A percentile compares a stretch with the other conserved stretches of the same genome.
These are phyloP conservation scores for Alisma plantagoaquatica DNA, from an alignment of 106 monocot species.

Conservation along the genomic window DNA sequence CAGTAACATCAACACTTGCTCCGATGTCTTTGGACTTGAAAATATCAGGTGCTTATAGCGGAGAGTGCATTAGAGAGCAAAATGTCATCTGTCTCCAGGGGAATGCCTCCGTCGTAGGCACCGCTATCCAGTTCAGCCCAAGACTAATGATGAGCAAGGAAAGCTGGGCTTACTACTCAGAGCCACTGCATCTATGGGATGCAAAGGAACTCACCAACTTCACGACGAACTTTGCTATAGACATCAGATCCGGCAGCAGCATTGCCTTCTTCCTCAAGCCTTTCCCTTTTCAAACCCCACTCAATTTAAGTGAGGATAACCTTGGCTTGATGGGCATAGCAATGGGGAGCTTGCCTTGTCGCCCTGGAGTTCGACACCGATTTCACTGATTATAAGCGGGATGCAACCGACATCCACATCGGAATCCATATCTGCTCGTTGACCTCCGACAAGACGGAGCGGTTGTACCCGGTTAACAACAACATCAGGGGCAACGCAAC, in stretches of 20 bases:
- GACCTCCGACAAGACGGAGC: slow-evolving; percentile 10
- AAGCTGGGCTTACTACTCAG: not conserved
- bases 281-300: slow-evolving; percentile 28
- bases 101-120: not conserved
- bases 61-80: too few relatives aligned
- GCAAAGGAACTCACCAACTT: not conserved
- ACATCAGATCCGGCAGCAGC: slow-evolving; percentile 44
- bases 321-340: slow-evolving; percentile 24
- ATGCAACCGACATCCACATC: slow-evolving; percentile 31
- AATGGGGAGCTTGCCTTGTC: slow-evolving; percentile 6
- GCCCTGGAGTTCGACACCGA: slow-evolving; percentile 75
- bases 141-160: not conserved
- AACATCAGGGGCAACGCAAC: slow-evolving; percentile 27
- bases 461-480: slow-evolving; percentile 17
- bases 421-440: slow-evolving; percentile 44
- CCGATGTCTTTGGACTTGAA: too few relatives aligned
- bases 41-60: too few relatives aligned
- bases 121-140: not conserved
- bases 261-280: slow-evolving; percentile 66
- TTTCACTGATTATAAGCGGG: slow-evolving; percentile 26
- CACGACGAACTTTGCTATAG: slow-evolving; percentile 46
- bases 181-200: not conserved
- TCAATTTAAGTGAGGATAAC: slow-evolving; percentile 16
- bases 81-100: slow-evolving; percentile 1
- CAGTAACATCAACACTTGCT: too few relatives aligned